Conservation (phyloP, 2,329 filamentous ascomycete genomes). For the Cladosporium velox region DNA sequence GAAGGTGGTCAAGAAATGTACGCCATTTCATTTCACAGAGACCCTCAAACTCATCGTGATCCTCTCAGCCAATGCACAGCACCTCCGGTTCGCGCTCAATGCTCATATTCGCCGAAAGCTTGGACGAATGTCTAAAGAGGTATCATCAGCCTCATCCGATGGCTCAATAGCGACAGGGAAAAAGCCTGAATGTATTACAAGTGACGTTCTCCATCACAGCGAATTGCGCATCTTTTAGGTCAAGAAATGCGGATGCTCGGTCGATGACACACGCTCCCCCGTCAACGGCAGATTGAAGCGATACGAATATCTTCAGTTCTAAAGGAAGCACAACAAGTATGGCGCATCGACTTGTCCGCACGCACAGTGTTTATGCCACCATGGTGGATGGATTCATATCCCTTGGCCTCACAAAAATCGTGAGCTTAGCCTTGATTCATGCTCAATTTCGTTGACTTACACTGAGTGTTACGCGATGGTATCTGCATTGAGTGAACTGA, state of each 20-base stretch:
- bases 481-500: not conserved
- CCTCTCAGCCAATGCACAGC: not conserved
- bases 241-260: not conserved
- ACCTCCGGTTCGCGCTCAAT: not conserved
- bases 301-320: not conserved
- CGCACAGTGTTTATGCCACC: not conserved
- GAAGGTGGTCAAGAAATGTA: not conserved
- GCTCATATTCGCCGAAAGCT: not conserved
- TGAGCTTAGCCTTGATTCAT: not conserved
- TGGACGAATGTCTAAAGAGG: not conserved
- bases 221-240: not conserved
- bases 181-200: not conserved
- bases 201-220: not conserved
- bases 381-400: not conserved
- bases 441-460: not conserved
- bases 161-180: not conserved
- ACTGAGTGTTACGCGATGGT: not conserved
- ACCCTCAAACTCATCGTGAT: not conserved
- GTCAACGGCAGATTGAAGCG: not conserved
- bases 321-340: not conserved
- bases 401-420: not conserved
- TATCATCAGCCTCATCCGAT: not conserved
- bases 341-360: not conserved
- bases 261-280: not conserved
- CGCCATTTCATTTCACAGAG: not conserved